A percentile compares a stretch with the other conserved stretches of the same genome.
Conservation (phyloP, 2,329 filamentous ascomycete species). For the Penicillium crustosum region DNA sequence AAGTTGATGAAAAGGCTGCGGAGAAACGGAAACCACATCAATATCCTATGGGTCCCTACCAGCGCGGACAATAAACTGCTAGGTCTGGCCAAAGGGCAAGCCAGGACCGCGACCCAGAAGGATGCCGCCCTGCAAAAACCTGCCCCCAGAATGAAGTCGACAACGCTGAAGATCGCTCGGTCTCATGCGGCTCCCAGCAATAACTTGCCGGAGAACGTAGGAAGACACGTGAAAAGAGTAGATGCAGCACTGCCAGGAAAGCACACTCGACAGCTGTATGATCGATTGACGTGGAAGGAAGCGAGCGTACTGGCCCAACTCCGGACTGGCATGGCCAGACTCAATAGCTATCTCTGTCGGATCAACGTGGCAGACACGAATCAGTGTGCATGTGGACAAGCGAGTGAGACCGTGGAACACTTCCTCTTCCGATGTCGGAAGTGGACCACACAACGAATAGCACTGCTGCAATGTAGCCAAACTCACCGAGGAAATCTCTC, state of each 20-base stretch:
- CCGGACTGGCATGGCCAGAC: slow-evolving; percentile 31
- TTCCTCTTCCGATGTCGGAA: slow-evolving; percentile 7
- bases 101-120: slow-evolving; percentile 21
- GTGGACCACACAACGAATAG: neutral
- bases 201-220: slow-evolving; percentile 23
- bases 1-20: too few species aligned
- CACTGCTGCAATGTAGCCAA: too few species aligned
- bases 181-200: slow-evolving; percentile 19
- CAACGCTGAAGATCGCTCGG: slow-evolving; percentile 26
- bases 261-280: slow-evolving; percentile 29
- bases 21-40: neutral
- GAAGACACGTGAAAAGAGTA: slow-evolving; percentile 22
- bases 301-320: slow-evolving; percentile 32
- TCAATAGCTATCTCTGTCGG: slow-evolving; percentile 23
- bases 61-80: neutral
- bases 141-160: slow-evolving; percentile 26
- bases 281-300: slow-evolving; percentile 29
- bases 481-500: too few species aligned
- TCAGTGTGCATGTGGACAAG: neutral
- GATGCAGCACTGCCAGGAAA: slow-evolving; percentile 19
- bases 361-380: neutral
- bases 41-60: neutral
- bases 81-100: slow-evolving; percentile 25
- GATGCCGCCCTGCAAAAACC: slow-evolving; percentile 16
- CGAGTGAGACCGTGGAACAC: neutral